Base-by-base conservation (phyloP, 139 green algal species). In the Penium margaritaceum region DNA sequence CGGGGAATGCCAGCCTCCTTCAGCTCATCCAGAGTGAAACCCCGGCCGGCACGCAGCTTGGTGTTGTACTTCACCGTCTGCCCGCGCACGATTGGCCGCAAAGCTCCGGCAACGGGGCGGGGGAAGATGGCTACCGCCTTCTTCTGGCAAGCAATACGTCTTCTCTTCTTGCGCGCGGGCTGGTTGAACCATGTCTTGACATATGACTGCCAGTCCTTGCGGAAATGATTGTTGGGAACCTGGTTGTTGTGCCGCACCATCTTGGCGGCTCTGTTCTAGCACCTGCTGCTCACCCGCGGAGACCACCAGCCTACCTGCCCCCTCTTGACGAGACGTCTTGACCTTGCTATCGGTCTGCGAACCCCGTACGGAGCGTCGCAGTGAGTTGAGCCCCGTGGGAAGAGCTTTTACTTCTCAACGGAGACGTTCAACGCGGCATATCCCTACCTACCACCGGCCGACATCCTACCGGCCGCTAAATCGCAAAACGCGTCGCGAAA, bases 171-270 rank as follows among this genome's bases (percentile, higher is more conserved):
- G 75, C 95, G 88, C 5, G 91, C 94, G 24, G 95, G 89, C 90
- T 99, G 95, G 88, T 99, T 96, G 87, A 99, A 98, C 95, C 95
- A 99, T 41, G 95, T 99, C 79, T 85, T 89, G 69, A 97, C 90
- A 47, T 86, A 80, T 75, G 88, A 89, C 86, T 95, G 88, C 89
- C 89, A 95, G 39, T 85, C 76, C 67, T 84, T 82, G 34, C 63
- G 53, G 75, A 82, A 82, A 63, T 82, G 75, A 35, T 63, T 6
- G 62, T 75, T 47, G 6, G 75, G 75, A 7, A 82, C 36, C 32
- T 66, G 21, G 72, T 82, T 82, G 75, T 82, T 82, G 69, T 82
- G 75, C 72, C 69, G 46, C 69, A 82, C 75, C 75, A 82, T 82
- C n/a, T n/a, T n/a, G n/a, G n/a, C n/a, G n/a, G n/a, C n/a, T n/a